Base-by-base conservation (phyloP, 1,284 basidiomycete genomes). In the Rugosomyces carneus region DNA sequence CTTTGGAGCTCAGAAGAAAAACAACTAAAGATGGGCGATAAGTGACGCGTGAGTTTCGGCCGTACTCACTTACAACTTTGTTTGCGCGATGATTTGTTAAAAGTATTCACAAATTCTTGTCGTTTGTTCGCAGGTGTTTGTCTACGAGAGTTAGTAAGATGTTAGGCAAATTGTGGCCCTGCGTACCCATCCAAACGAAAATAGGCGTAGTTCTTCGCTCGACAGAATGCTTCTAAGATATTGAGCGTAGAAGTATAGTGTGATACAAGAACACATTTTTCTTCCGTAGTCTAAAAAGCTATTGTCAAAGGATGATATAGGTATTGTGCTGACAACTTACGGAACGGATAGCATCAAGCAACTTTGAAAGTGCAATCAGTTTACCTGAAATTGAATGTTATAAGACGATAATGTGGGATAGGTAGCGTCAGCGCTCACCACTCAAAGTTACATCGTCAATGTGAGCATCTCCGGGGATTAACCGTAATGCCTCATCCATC, bases 1-100 rank as follows among this genome's bases (percentile, higher is more conserved):
- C 92, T 67, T 98, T 98, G 8, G 93, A 89, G 59, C 93, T 96
- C 38, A 99, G 70, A 15, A 99, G 70, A 61, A 99, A 99, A 24
- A 98, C 66, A 60, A 97, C 87, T 90, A 47, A 10, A 7, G 31
- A 5, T 16, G 31, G 23, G 26, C n/a, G 29, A 48, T 16, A 44
- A 49, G 41, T 46, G 26, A 24, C n/a, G 15, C 18, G n/a, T 27
- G 18, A 18, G 44, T 7, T 5, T 29, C 27, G 29, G 20, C 24
- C n/a, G 26, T 31, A 20, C 21, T n/a, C 21, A 68, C 80, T 49
- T 55, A 89, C 86, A 91, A 53, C 80, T 72, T 50, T 72, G 73
- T 37, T 73, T 72, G 53, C 87, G 82, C 19, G 77, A 76, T n/a
- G 78, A 77, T 54, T 76, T 81, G 60, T 93, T 93, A 68, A 92